phyloP scores from a whole-genome alignment of 2,329 filamentous ascomycete species.

The Curvularia sp. region DNA sequence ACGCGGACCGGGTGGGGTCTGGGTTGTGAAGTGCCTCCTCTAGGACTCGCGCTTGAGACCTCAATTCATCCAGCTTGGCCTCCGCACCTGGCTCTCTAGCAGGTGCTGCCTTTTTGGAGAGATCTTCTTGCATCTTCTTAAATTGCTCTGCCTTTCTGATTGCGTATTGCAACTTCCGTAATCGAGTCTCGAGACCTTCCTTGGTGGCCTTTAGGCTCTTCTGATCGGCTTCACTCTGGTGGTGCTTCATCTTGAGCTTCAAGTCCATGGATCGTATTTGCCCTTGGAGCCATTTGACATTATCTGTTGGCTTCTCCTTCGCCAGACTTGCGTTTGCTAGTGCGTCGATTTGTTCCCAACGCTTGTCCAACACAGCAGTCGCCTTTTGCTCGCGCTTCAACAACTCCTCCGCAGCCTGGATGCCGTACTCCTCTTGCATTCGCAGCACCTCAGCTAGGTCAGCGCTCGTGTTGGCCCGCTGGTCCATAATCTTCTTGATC shows the following conservation, averaged over 20 bases:
- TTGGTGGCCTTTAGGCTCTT: conserved; percentile 33
- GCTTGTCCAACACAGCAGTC: conserved; percentile 26
- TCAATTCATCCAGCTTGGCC: conserved; percentile 26
- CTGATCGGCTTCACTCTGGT: conserved; percentile 36
- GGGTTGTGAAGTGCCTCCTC: conserved; percentile 25
- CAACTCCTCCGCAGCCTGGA: conserved; percentile 24
- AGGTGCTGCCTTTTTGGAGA: conserved; percentile 23
- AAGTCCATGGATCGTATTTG: conserved; percentile 32
- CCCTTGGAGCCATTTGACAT: conserved; percentile 35
- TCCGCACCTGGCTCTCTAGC: conserved; percentile 34
- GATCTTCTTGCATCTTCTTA: conserved; percentile 26
- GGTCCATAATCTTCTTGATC: conserved; percentile 65
- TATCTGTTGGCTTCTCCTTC: conserved; percentile 26
- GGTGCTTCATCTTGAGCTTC: conserved; percentile 37
- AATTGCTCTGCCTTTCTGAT: conserved; percentile 34
- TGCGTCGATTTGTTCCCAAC: conserved; percentile 35
- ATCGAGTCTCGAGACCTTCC: conserved; percentile 31
- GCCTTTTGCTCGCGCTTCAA: conserved; percentile 28
- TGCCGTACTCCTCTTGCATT: conserved; percentile 54
- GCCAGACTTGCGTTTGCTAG: conserved; percentile 27
- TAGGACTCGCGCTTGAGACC: conserved; percentile 17
- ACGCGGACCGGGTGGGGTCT: conserved; percentile 20
- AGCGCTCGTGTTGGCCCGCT: conserved; percentile 68
- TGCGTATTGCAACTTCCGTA: conserved; percentile 34
- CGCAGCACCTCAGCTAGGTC: conserved; percentile 64